Conservation (phyloP, 495 filamentous ascomycete genomes). For the Hypoxylon subgilvum region DNA sequence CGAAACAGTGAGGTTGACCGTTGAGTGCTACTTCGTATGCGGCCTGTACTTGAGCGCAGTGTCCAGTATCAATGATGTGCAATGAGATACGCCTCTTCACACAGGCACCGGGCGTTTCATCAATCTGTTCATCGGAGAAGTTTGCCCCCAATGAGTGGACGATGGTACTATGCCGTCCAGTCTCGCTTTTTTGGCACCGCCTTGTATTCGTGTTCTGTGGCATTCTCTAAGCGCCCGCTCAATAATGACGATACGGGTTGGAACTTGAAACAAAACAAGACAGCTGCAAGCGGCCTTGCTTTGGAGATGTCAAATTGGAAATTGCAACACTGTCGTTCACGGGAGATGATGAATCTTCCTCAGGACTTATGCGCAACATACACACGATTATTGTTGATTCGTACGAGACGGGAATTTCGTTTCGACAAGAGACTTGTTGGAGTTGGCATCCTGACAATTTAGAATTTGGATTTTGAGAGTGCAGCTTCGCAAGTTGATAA, state of each 20-base stretch:
- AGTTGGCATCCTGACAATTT: no score
- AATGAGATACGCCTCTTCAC: background rate
- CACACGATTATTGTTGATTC: constrained; percentile 13
- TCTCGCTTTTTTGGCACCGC: no score
- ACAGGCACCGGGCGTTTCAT: constrained; percentile 12
- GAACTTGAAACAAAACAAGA: constrained; percentile 37
- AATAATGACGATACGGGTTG: constrained; percentile 14
- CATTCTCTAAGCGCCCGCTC: constrained; percentile 25
- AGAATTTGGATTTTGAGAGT: constrained; percentile 1
- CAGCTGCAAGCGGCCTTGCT: constrained; percentile 20
- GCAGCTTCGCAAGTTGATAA: constrained; percentile 26
- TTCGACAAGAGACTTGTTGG: constrained; percentile 23
- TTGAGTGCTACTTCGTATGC: background rate
- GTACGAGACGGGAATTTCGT: constrained; percentile 32
- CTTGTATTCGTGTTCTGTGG: constrained; percentile 7
- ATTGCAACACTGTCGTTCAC: constrained; percentile 16
- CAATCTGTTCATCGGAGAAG: background rate
- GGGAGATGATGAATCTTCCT: constrained; percentile 3
- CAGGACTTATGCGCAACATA: constrained; percentile 24
- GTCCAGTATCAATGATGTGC: no score
- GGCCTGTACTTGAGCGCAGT: no score
- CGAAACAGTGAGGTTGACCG: background rate
- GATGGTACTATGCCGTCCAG: no score
- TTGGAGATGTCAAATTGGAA: constrained; percentile 23
- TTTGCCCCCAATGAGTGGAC: no score